Evolutionary conservation across 73 alveolate species (phyloP), one percentile per base, ranked within the genome.

Genomic region (Halteria grandinella): DNA sequence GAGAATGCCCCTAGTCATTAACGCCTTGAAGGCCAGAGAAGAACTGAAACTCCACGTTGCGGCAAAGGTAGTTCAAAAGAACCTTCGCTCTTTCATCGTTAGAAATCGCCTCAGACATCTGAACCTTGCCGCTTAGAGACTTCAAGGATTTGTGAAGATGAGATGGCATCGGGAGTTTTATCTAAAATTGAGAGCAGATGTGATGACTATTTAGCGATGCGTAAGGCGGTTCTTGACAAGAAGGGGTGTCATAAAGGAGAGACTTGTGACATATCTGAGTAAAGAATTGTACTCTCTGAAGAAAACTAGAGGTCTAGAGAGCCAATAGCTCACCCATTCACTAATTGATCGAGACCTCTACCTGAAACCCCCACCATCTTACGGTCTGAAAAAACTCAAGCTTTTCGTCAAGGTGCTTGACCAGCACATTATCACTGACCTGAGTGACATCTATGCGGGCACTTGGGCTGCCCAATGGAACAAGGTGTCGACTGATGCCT

Each of bases 131-230:
- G 97, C 91, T 8, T 75, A 64, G 28, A 47, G 41, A 20, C 81
- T 91, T 11, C 55, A 91, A 52, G 97, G 93, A 1, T 57, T 60
- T 54, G 48, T 86, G 64, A 91, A 78, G 64, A 55, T 44, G 84
- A 87, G 69, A 34, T 87, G 90, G 89, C 57, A 72, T 11, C 55
- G 87, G 39, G 75, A 64, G 20, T 48, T 91, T 31, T 91, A 55
- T 66, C 40, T 55, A 50, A 87, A 73, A 37, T 39, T 91, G 36
- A 86, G 90, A 64, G 39, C 21, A 29, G 88, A 88, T n/a, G 87
- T 62, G n/a, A 60, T 74, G 4, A 49, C 37, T 20, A 58, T 83
- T 11, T 63, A 83, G 54, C 55, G 79, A 39, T 27, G 60, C 6
- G 83, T 54, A 48, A 55, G 87, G 27, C 72, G 72, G 32, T 83